A percentile compares a stretch with the other conserved stretches of the same genome.
Conservation (phyloP, 2,329 filamentous ascomycete species). For the Monilinia laxa region DNA sequence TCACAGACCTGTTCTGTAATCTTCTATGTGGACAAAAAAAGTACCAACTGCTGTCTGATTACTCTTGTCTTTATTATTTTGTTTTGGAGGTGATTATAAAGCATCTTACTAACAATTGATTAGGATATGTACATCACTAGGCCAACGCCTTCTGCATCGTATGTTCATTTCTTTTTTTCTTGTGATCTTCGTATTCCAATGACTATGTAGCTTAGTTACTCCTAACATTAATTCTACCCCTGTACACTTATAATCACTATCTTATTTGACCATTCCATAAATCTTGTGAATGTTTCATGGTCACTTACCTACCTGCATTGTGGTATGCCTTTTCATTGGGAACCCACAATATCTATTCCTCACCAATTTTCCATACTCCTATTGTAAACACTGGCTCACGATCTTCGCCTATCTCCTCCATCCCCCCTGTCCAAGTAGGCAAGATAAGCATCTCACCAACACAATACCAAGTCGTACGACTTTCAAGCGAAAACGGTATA, state of each 20-base stretch:
- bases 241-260: background rate
- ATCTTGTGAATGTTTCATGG: background rate
- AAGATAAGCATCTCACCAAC: slow-evolving; percentile 11
- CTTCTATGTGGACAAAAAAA: slow-evolving; percentile 63
- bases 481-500: background rate
- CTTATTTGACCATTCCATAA: background rate
- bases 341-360: background rate
- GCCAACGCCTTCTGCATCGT: background rate
- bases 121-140: background rate
- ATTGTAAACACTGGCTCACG: background rate
- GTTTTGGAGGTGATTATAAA: background rate
- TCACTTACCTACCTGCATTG: background rate
- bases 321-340: background rate
- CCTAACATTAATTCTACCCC: background rate
- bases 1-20: slow-evolving; percentile 86
- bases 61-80: slow-evolving; percentile 26
- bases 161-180: slow-evolving; percentile 9
- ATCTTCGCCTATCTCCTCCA: background rate
- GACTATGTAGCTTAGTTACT: background rate
- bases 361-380: background rate
- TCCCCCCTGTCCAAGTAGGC: background rate
- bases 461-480: slow-evolving; percentile 5
- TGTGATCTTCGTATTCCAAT: background rate
- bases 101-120: slow-evolving; percentile 23
- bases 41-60: slow-evolving; percentile 84